Base-by-base conservation (phyloP, 257 asterid species). In the Plantago elongata region DNA sequence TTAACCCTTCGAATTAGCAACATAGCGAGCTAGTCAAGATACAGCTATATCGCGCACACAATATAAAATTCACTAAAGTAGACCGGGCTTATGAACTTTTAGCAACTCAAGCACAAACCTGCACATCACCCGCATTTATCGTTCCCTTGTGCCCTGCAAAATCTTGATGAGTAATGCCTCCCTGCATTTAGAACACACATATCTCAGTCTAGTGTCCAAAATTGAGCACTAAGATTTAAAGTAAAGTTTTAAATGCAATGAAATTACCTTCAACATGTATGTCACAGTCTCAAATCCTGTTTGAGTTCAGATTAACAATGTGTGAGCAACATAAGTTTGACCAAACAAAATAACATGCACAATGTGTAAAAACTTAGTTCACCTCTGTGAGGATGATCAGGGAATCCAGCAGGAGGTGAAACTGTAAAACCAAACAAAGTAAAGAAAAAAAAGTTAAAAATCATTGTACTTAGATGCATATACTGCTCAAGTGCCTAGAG, bases 381-480 rank as follows among this genome's bases (percentile, higher is more conserved):
- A 85, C 98, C 98, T 92, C 99, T 86, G 37, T 92, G 99, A 17
- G 99, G 99, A 63, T 92, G 99, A 76, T 89, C 97, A 51, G 97
- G 99, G 72, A 92, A 92, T 54, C 99, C 99, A 81, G 85, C 97
- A 4, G 99, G 97, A 65, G 99, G 89, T 77, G 95, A 49, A 68
- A 92, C 97, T 92, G 87, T 13, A 71, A 52, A 40, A 40, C 22
- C 37, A 60, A 13, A 64, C 9, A 9, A 17, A 47, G 14, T 9
- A 29, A 15, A 5, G 18, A 27, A 13, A 54, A 34, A 54, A 52
- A 13, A 17, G 30, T 37, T 29, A 51, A 9, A 37, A 51, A 16
- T 51, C 11, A 54, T 15, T 27, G 29, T 54, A 0, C 14, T n/a
- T n/a, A n/a, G n/a, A n/a, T n/a, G n/a, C n/a, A n/a, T n/a, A n/a